These are phyloP conservation scores for Dittrichia graveolens DNA, from an alignment of 129 eudicot species.

Conservation along the genomic window DNA sequence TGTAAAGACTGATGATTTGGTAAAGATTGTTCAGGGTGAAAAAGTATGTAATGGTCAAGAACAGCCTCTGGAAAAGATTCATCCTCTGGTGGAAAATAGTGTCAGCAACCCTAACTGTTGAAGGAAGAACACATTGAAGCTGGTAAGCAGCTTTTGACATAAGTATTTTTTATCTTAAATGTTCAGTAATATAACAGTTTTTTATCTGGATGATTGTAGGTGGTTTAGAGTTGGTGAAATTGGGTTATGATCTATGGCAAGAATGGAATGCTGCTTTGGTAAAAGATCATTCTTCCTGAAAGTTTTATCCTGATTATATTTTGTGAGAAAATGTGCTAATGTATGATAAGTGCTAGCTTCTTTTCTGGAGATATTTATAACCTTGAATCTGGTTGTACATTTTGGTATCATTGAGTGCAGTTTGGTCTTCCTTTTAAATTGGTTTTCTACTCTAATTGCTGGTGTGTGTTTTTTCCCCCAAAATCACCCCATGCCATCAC, in stretches of 20 bases:
- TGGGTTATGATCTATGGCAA: constrained; percentile 9
- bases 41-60: constrained; percentile 22
- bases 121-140: constrained; percentile 17
- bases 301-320: constrained; percentile 22
- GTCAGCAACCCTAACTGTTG: constrained; percentile 19
- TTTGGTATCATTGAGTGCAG: constrained; percentile 16
- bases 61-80: constrained; percentile 31
- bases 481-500: not conserved
- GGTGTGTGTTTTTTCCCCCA: not conserved
- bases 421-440: constrained; percentile 15
- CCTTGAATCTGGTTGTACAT: constrained; percentile 30
- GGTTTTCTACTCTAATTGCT: constrained; percentile 6
- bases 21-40: constrained; percentile 24
- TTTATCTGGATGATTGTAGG: constrained; percentile 33
- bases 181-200: constrained; percentile 10
- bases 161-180: constrained; percentile 4
- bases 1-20: constrained; percentile 31
- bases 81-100: constrained; percentile 33
- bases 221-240: not conserved
- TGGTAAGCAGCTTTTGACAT: constrained; percentile 33
- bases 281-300: constrained; percentile 15
- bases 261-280: constrained; percentile 26
- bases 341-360: constrained; percentile 25
- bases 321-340: constrained; percentile 30
- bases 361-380: constrained; percentile 21